Evolutionary conservation across 805 yeast genomes (phyloP).

Genomic region (Lachancea dasiensis): DNA sequence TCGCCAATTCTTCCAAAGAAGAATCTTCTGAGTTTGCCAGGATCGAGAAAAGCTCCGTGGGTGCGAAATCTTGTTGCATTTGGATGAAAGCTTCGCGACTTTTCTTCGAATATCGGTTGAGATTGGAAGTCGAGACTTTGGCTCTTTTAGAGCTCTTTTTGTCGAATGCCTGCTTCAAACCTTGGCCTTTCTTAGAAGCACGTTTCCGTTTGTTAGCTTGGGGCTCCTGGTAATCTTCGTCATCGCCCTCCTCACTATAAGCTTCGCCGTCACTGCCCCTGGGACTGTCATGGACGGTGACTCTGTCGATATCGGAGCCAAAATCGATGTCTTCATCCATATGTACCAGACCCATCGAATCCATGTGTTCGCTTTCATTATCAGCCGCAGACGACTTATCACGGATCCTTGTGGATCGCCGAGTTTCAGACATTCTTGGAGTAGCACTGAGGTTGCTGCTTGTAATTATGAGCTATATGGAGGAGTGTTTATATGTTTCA

Average conservation of each 20-base stretch:
- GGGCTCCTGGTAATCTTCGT: constrained; percentile 7
- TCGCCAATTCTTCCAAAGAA: constrained; percentile 46
- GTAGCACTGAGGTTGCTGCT: no score
- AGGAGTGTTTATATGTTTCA: no score
- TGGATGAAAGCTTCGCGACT: constrained; percentile 32
- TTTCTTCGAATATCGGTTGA: constrained; percentile 15
- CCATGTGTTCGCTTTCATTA: constrained; percentile 9
- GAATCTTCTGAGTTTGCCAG: constrained; percentile 43
- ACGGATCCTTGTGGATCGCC: constrained; percentile 34
- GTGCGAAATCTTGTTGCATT: constrained; percentile 39
- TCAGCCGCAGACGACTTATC: constrained; percentile 14
- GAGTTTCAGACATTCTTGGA: constrained; percentile 25
- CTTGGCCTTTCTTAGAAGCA: not conserved
- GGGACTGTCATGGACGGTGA: constrained; percentile 17
- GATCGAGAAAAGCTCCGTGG: constrained; percentile 46
- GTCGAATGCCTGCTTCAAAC: no score
- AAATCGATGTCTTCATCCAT: constrained; percentile 16
- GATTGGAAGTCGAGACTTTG: not conserved
- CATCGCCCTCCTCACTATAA: constrained; percentile 7
- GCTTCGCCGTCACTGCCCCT: constrained; percentile 11
- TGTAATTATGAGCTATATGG: no score
- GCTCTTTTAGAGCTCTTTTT: constrained; percentile 7
- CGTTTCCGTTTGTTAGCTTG: constrained; percentile 12
- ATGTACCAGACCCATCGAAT: constrained; percentile 11
- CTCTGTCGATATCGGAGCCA: constrained; percentile 23